Evolutionary conservation across 768 basidiomycete genomes (phyloP), one percentile per base, ranked within the genome.

Genomic region (Suillus cothurnatus): DNA sequence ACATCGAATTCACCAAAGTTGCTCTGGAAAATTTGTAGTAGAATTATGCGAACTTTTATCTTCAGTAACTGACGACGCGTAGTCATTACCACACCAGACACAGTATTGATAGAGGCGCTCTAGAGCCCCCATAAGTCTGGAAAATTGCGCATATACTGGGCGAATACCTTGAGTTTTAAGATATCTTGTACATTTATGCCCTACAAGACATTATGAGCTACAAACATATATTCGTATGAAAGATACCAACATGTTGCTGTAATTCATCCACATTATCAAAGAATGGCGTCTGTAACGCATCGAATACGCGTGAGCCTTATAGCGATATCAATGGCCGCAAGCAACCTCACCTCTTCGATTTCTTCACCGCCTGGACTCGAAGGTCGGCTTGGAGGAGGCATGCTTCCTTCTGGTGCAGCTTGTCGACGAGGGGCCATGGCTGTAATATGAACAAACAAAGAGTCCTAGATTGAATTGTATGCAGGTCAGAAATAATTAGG

Each of bases 181-280:
- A 98, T 97, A 74, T 98, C 96, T 81, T 97, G 94, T 32, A 95
- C 89, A 69, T 95, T 97, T 76, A 97, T 96, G 17, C 95, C 95
- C 95, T 97, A 69, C 9, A 47, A 53, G 21, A 23, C 36, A 26
- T 38, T 70, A 32, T 62, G 39, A 53, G 26, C 69, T 67, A 60
- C 45, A 45, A 32, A 56, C 38, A 55, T 62, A 62, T 50, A 64
- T 41, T 31, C 31, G 34, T 21, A 23, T 45, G 5, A 5, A 23
- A n/a, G 4, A 58, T 28, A 61, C 84, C 36, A 70, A 90, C 92
- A 73, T 94, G 90, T 69, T 91, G 88, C 71, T 94, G 92, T 17
- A 94, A 87, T 68, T 93, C 92, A 70, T 94, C 92, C n/a, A 94
- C 85, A 26, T 80, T 87, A 71, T 93, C 92, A 69, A 93, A 94